These are phyloP conservation scores for Agrostemma githago DNA, from an alignment of 148 eudicot species.

Conservation along the genomic window DNA sequence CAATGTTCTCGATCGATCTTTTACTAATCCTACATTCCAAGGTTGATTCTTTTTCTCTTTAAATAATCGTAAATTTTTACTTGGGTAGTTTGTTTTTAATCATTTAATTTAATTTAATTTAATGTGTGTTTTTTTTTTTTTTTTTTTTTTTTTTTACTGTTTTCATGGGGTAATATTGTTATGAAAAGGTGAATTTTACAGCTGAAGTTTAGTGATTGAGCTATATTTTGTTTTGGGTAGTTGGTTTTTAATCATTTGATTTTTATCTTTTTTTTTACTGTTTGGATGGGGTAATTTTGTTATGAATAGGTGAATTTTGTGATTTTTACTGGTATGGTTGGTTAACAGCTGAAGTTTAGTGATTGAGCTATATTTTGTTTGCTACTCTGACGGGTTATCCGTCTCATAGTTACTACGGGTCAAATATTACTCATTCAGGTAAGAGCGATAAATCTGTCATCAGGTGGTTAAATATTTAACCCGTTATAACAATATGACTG, in stretches of 20 bases:
- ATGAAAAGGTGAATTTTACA: neutral
- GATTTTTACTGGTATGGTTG: neutral
- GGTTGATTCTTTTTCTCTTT: constrained; percentile 37
- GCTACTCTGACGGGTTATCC: too few relatives aligned
- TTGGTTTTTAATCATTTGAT: neutral
- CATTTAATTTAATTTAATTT: neutral
- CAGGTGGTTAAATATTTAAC: too few relatives aligned
- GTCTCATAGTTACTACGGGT: too few relatives aligned
- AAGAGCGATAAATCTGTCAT: too few relatives aligned
- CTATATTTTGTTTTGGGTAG: neutral
- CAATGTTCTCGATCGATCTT: constrained; percentile 37
- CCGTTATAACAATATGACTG: too few relatives aligned
- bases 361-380: neutral
- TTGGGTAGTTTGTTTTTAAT: neutral
- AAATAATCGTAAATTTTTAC: neutral
- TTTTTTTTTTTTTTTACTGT: constrained; percentile 5
- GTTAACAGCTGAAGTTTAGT: neutral
- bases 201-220: neutral
- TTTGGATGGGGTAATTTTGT: neutral
- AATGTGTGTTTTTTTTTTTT: constrained; percentile 4
- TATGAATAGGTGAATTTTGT: neutral
- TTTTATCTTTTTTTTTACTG: constrained; percentile 3
- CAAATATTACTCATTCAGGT: too few relatives aligned
- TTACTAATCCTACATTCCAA: constrained; percentile 47
- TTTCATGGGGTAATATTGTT: neutral